phyloP scores from a whole-genome alignment of 2,329 filamentous ascomycete genomes.

The Colletotrichum lupini region DNA sequence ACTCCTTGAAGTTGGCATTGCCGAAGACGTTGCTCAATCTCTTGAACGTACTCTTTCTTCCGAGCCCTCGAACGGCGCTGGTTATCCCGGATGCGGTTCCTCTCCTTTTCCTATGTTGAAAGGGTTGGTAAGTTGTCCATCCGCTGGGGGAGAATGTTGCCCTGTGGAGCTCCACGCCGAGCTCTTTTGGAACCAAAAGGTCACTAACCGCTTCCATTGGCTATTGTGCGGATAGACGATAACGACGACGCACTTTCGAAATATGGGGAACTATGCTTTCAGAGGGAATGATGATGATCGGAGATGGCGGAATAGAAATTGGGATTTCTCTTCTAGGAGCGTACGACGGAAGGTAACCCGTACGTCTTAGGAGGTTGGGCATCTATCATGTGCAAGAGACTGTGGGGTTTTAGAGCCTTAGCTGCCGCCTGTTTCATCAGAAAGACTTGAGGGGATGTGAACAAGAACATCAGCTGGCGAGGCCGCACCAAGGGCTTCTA shows the following conservation, averaged over 20 bases:
- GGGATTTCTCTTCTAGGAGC: background rate
- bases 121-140: conserved; percentile 24
- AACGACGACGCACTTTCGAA: background rate
- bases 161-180: background rate
- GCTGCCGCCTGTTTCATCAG: conserved; percentile 16
- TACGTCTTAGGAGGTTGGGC: conserved; percentile 12
- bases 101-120: conserved; percentile 29
- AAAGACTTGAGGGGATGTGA: conserved; percentile 9
- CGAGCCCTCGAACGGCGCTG: conserved; percentile 80
- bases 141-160: background rate
- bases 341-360: background rate
- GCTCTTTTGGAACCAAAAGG: background rate
- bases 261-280: background rate
- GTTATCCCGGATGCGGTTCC: conserved; percentile 75
- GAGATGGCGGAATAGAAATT: background rate
- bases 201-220: conserved; percentile 34
- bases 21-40: conserved; percentile 73
- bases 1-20: conserved; percentile 73
- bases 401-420: conserved; percentile 16
- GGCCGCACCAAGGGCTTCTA: background rate
- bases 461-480: conserved; percentile 5
- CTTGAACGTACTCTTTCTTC: conserved; percentile 77
- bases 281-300: background rate
- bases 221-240: background rate
- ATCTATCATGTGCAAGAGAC: conserved; percentile 7